These are phyloP conservation scores for Flaveria sonorensis DNA, from an alignment of 129 eudicot species.

Conservation along the genomic window DNA sequence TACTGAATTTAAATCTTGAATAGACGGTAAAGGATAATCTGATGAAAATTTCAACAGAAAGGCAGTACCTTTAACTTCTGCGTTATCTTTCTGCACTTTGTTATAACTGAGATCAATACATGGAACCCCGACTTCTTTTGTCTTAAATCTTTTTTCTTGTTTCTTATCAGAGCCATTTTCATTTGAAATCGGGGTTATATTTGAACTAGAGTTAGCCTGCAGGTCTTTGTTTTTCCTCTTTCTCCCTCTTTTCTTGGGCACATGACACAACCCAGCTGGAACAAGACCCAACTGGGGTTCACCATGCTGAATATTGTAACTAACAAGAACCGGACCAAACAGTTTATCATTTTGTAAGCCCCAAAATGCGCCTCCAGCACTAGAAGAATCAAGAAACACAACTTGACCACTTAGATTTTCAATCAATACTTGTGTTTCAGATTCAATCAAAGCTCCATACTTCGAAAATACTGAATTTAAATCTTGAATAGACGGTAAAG, in stretches of 20 bases:
- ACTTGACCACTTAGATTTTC: constrained; percentile 47
- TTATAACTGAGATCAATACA: constrained; percentile 38
- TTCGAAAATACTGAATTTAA: constrained; percentile 43
- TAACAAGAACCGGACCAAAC: constrained; percentile 50
- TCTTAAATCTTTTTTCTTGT: constrained; percentile 32
- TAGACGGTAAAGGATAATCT: constrained; percentile 51
- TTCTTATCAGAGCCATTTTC: constrained; percentile 35
- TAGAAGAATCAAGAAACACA: constrained; percentile 42
- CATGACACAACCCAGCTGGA: constrained; percentile 25
- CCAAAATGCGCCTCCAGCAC: constrained; percentile 55
- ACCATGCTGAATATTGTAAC: constrained; percentile 42
- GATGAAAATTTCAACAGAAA: constrained; percentile 53
- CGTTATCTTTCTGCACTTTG: constrained; percentile 33
- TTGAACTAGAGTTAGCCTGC: constrained; percentile 31
- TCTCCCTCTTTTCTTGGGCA: constrained; percentile 50
- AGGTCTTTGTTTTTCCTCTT: constrained; percentile 40
- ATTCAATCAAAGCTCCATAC: constrained; percentile 54
- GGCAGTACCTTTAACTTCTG: constrained; percentile 48
- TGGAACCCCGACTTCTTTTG: constrained; percentile 31
- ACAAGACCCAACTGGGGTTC: constrained; percentile 31
- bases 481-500: constrained; percentile 54
- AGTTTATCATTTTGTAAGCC: constrained; percentile 58
- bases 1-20: constrained; percentile 40
- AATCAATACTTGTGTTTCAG: constrained; percentile 39
- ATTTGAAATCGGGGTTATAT: constrained; percentile 48